Evolutionary conservation across 2,329 filamentous ascomycete species (phyloP), one percentile per base, ranked within the genome.

Genomic region (Colletotrichum spaethianum): DNA sequence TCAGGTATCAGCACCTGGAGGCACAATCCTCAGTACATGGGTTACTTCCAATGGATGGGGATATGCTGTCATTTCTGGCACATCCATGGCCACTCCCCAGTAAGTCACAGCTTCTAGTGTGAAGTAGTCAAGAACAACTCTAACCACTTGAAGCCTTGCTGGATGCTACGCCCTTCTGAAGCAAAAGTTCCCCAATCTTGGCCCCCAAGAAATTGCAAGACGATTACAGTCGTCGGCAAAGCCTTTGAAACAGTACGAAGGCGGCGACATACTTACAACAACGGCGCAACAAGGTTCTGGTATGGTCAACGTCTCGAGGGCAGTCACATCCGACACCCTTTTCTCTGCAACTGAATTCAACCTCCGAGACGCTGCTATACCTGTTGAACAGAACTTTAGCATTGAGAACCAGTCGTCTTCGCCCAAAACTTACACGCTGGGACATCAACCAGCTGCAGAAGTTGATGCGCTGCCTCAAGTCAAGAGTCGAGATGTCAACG

Each of bases 21-120:
- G 69, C 18, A 68, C 63, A 0, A 72, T 72, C 40, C 69, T 72
- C 11, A 68, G 64, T 23, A 72, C 63, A 2, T 72, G 69, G 69
- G 69, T 72, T 3, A 68, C 69, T 33, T 72, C 69, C 2, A 59
- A 72, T 18, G 63, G 63, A 16, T 68, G 63, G 63, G 64, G 69
- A 26, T 72, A 72, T 31, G 69, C 63, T 9, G 60, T 72, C 40
- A 72, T 72, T 18, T 72, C 69, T n/a, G 57, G 63, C 14, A 72
- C 69, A 14, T 72, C 69, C 6, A 72, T 72, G 69, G 63, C 69
- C 5, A 68, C 69, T 3, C 64, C 68, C 23, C 68, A 67, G 67
- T 69, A 69, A 28, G 67, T 65, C 9, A 20, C 18, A 9, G 16
- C 33, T 33, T 33, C 26, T 12, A 12, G 31, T 36, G 33, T n/a